A percentile compares a stretch with the other conserved stretches of the same genome.
phyloP scores from a whole-genome alignment of 331 rosid species.

The Spiraea crenata region DNA sequence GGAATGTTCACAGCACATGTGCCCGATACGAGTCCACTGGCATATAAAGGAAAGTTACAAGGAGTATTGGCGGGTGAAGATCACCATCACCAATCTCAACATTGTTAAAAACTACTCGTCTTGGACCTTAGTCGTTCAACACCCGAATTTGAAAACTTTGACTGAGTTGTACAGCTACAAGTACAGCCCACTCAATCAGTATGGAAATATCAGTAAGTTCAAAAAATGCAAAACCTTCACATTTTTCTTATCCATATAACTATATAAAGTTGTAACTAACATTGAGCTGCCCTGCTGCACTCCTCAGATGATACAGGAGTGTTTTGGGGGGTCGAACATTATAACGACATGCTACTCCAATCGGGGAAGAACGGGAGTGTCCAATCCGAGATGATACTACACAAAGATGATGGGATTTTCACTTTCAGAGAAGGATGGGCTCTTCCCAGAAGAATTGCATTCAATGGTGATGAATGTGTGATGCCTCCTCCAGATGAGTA shows the following conservation, averaged over 20 bases:
- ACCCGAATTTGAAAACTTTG: slow-evolving; percentile 60
- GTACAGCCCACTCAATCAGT: slow-evolving; percentile 45
- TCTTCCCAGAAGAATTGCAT: slow-evolving; percentile 67
- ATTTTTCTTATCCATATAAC: background rate
- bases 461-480: slow-evolving; percentile 78
- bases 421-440: slow-evolving; percentile 74
- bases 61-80: slow-evolving; percentile 77
- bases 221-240: background rate
- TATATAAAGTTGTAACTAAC: background rate
- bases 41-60: slow-evolving; percentile 74
- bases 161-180: slow-evolving; percentile 81
- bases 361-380: slow-evolving; percentile 55
- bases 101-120: slow-evolving; percentile 65
- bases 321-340: slow-evolving; percentile 70
- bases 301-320: slow-evolving; percentile 69
- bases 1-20: slow-evolving; percentile 72
- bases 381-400: slow-evolving; percentile 64
- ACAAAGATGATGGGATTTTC: slow-evolving; percentile 51
- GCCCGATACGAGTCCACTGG: slow-evolving; percentile 88
- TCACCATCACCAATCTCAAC: slow-evolving; percentile 66
- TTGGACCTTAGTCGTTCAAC: slow-evolving; percentile 70
- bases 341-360: slow-evolving; percentile 65
- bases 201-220: slow-evolving; percentile 62
- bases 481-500: slow-evolving; percentile 71
- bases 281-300: background rate